Evolutionary conservation across 805 yeast species (phyloP), one percentile per base, ranked within the genome.

Genomic region (Hanseniaspora clermontiae): DNA sequence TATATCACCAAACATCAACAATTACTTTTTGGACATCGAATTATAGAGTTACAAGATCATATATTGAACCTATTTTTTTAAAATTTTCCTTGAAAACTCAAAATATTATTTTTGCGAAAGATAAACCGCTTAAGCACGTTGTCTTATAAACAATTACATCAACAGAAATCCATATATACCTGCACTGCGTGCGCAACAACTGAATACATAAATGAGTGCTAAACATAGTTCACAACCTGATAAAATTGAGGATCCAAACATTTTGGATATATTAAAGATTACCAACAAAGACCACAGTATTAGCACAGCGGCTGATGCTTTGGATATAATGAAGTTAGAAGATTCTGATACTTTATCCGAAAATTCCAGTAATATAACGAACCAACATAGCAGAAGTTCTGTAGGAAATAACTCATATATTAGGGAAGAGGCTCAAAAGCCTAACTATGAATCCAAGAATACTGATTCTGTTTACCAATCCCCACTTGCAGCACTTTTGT

Each of bases 381-480:
- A 19, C 19, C 5, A 5, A n/a, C 12, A 15, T 19, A 29, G 20
- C 32, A 43, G 36, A 4, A 15, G n/a, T 10, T 12, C 31, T 14
- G 24, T 17, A 19, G 43, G 19, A 20, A 11, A 20, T 14, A 19
- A 5, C 11, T 19, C 24, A 19, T 20, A 14, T 19, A 19, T 5
- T 27, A 27, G 20, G 7, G 31, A 40, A 3, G 24, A 40, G 8
- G 3, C 11, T 2, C 20, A 17, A 17, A 29, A 40, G 20, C 15
- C 14, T 11, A 27, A 40, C 19, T 2, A 10, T 12, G 10, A 8
- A 34, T 12, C 14, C 11, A 17, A 11, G 12, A 10, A 32, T 3
- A 32, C 14, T 2, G 39, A 46, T 2, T 46, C 38, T n/a, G 38
- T 62, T 32, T 63, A 60, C 46, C 60, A 58, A 45, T 61, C 63